Evolutionary conservation across 495 filamentous ascomycete species (phyloP).

Genomic region (Penicillium crystallinum): DNA sequence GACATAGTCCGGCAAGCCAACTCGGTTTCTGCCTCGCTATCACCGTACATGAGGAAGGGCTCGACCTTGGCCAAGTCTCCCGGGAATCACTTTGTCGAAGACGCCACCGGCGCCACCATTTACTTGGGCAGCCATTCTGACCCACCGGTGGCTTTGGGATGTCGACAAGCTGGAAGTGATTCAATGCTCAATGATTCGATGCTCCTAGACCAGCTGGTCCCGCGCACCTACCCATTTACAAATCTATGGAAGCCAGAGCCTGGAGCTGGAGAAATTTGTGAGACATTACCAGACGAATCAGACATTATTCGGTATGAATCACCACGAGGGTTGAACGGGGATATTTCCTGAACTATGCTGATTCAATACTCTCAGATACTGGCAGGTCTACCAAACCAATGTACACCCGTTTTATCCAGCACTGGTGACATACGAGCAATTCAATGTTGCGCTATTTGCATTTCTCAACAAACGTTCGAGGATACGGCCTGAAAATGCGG

Average conservation of each 20-base stretch:
- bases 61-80: constrained; percentile 7
- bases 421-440: constrained; percentile 15
- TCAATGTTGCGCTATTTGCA: constrained; percentile 13
- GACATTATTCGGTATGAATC: constrained; percentile 22
- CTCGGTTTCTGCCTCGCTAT: neutral
- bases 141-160: constrained; percentile 15
- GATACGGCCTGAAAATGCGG: neutral
- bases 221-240: constrained; percentile 24
- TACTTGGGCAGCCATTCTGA: constrained; percentile 23
- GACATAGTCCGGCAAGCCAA: neutral
- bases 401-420: constrained; percentile 22
- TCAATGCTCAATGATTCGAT: constrained; percentile 10
- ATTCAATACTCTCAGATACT: constrained; percentile 13
- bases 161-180: constrained; percentile 5
- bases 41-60: neutral
- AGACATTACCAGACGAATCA: constrained; percentile 22
- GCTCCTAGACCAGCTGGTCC: constrained; percentile 19
- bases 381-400: constrained; percentile 19
- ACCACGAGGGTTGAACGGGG: neutral
- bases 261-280: constrained; percentile 13
- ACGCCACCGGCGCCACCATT: constrained; percentile 25
- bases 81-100: constrained; percentile 19
- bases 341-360: neutral
- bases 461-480: constrained; percentile 17
- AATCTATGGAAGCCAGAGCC: constrained; percentile 21